Percentiles rank a stretch among this genome's conserved stretches.
Evolutionary conservation across 2,329 filamentous ascomycete species (phyloP).

Genomic region (Hypoxylon sp.): DNA sequence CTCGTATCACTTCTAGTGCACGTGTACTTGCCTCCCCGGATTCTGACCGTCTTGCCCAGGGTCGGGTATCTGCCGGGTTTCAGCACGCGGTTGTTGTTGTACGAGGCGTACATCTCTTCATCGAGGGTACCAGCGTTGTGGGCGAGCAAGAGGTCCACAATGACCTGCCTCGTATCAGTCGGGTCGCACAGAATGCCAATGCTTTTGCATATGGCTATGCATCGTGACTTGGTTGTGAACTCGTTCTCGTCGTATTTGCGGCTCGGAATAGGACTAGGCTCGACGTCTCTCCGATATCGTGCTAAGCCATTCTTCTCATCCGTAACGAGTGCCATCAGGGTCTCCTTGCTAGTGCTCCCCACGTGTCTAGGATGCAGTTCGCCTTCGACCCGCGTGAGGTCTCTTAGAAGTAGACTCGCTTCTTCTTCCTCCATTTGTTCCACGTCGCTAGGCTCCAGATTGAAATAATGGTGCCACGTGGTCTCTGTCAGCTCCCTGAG

Average conservation of each 20-base stretch:
- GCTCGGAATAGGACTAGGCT: neutral
- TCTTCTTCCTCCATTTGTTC: slow-evolving; percentile 4
- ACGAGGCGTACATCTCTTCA: neutral
- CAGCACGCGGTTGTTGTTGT: neutral
- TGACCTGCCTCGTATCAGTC: neutral
- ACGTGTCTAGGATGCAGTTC: too few relatives aligned
- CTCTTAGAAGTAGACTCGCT: slow-evolving; percentile 2
- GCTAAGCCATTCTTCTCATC: neutral
- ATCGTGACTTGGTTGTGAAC: neutral
- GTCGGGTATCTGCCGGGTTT: slow-evolving; percentile 5
- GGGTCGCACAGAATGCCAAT: neutral
- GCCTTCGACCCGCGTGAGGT: neutral
- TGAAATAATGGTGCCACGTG: slow-evolving; percentile 27
- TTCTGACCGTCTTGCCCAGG: neutral
- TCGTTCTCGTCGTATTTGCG: neutral
- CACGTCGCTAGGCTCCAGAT: neutral
- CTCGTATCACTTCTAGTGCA: slow-evolving; percentile 39
- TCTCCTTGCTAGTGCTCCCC: neutral
- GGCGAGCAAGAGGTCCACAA: neutral
- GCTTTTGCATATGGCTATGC: neutral
- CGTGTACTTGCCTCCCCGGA: slow-evolving; percentile 43
- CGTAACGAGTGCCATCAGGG: neutral
- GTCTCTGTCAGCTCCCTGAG: neutral
- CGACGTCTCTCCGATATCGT: neutral
- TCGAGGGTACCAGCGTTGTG: neutral